These are phyloP conservation scores for Chlorella sp. DNA, from an alignment of 139 green algal genomes.

Conservation along the genomic window DNA sequence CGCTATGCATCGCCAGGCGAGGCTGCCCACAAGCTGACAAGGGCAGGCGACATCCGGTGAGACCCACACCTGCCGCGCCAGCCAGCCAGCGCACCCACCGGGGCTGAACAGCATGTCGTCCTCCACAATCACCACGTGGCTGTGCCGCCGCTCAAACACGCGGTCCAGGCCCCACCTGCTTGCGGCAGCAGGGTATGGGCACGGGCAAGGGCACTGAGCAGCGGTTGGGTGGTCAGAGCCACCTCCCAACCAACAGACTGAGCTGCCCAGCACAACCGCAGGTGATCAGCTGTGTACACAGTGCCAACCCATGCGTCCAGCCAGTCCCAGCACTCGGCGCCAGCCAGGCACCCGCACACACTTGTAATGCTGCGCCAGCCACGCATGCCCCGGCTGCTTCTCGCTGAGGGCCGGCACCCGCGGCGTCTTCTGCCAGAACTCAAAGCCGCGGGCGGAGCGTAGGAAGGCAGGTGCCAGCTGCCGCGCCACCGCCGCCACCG, in stretches of 20 bases:
- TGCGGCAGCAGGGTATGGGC: too few species aligned
- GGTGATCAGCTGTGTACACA: too few species aligned
- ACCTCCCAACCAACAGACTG: too few species aligned
- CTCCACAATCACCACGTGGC: slow-evolving; percentile 55
- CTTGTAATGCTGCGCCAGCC: slow-evolving; percentile 56
- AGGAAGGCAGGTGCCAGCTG: neutral
- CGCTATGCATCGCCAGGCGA: too few species aligned
- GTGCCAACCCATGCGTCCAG: too few species aligned
- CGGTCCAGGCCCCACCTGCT: slow-evolving; percentile 34
- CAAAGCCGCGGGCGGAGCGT: slow-evolving; percentile 25
- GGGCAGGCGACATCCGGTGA: neutral
- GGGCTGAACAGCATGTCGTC: slow-evolving; percentile 63
- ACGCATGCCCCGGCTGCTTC: slow-evolving; percentile 50
- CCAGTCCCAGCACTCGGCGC: too few species aligned
- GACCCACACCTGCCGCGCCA: neutral
- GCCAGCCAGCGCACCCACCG: neutral
- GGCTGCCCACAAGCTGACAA: neutral
- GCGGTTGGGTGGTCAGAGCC: too few species aligned
- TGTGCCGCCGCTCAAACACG: slow-evolving; percentile 45
- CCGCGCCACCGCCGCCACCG: slow-evolving; percentile 11
- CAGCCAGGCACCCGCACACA: neutral
- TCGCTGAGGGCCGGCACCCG: slow-evolving; percentile 23
- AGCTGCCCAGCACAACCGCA: too few species aligned
- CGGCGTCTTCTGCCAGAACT: slow-evolving; percentile 40
- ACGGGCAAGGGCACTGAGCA: too few species aligned